Percentiles rank a stretch among this genome's conserved stretches.
Evolutionary conservation across 2,329 filamentous ascomycete genomes (phyloP).

Genomic region (Aureobasidium zeae): DNA sequence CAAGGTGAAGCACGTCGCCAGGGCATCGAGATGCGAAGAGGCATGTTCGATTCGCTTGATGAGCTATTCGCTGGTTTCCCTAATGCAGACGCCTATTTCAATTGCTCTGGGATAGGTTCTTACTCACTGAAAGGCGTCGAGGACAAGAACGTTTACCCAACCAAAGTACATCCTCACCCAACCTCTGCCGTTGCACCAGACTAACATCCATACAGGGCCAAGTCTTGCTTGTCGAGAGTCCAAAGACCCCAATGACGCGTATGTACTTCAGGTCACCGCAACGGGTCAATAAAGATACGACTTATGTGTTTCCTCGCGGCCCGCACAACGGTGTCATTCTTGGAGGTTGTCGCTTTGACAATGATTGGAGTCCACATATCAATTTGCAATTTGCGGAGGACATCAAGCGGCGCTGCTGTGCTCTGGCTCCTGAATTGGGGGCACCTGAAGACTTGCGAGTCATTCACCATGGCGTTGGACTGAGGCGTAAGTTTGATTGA

Average conservation of each 20-base stretch:
- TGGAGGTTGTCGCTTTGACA: slow-evolving; percentile 10
- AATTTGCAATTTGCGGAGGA: slow-evolving; percentile 10
- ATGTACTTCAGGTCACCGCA: slow-evolving; percentile 15
- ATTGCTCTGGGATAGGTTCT: slow-evolving; percentile 68
- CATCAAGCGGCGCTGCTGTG: slow-evolving; percentile 47
- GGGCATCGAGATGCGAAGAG: slow-evolving; percentile 5
- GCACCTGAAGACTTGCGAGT: slow-evolving; percentile 54
- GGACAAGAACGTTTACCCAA: slow-evolving; percentile 50
- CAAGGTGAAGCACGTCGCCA: slow-evolving; percentile 2
- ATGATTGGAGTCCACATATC: slow-evolving; percentile 7
- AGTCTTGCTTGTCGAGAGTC: slow-evolving; percentile 66
- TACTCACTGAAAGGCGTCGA: slow-evolving; percentile 66
- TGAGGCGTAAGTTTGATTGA: slow-evolving; percentile 43
- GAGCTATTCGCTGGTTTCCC: slow-evolving; percentile 43
- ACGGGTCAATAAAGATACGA: slow-evolving; percentile 11
- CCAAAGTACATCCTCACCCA: not conserved
- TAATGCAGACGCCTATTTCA: slow-evolving; percentile 50
- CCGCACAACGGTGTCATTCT: slow-evolving; percentile 9
- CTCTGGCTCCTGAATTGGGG: slow-evolving; percentile 43
- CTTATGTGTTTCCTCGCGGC: slow-evolving; percentile 12
- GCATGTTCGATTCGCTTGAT: slow-evolving; percentile 54
- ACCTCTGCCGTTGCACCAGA: no score
- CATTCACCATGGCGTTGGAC: slow-evolving; percentile 66
- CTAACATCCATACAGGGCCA: slow-evolving; percentile 45
- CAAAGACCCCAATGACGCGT: slow-evolving; percentile 25